Conservation (phyloP, 352 stramenopile species). For the Phytophthora foliorum region DNA sequence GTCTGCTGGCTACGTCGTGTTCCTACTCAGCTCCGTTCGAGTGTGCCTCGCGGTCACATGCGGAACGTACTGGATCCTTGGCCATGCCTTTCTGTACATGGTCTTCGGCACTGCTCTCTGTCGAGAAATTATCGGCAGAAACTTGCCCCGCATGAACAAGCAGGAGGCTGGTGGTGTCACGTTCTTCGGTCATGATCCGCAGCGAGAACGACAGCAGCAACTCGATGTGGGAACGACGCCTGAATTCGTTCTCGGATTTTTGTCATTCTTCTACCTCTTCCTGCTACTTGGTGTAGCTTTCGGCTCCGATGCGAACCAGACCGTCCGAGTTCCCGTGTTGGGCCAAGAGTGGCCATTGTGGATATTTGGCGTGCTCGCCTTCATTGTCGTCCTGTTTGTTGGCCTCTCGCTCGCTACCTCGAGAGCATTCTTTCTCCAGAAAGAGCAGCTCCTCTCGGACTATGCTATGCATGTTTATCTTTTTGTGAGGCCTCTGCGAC, state of each 20-base stretch:
- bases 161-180: slow-evolving; percentile 85
- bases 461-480: slow-evolving; percentile 84
- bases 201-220: slow-evolving; percentile 61
- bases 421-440: slow-evolving; percentile 83
- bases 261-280: slow-evolving; percentile 91
- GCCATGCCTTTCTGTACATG: slow-evolving; percentile 84
- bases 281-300: slow-evolving; percentile 84
- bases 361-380: slow-evolving; percentile 89
- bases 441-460: slow-evolving; percentile 79
- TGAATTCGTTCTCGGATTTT: slow-evolving; percentile 84
- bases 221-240: slow-evolving; percentile 81
- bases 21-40: slow-evolving; percentile 76
- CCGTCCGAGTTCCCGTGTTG: slow-evolving; percentile 59
- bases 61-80: slow-evolving; percentile 84
- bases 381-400: slow-evolving; percentile 85
- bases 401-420: slow-evolving; percentile 80
- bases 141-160: slow-evolving; percentile 84
- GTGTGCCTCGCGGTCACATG: slow-evolving; percentile 78
- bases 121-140: slow-evolving; percentile 85
- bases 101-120: slow-evolving; percentile 82
- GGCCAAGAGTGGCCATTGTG: slow-evolving; percentile 83
- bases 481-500: slow-evolving; percentile 61
- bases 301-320: slow-evolving; percentile 56
- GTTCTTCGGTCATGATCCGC: slow-evolving; percentile 86
- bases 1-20: slow-evolving; percentile 85